Conservation (phyloP, 768 basidiomycete genomes). For the Cantharellus cinnabarinus region DNA sequence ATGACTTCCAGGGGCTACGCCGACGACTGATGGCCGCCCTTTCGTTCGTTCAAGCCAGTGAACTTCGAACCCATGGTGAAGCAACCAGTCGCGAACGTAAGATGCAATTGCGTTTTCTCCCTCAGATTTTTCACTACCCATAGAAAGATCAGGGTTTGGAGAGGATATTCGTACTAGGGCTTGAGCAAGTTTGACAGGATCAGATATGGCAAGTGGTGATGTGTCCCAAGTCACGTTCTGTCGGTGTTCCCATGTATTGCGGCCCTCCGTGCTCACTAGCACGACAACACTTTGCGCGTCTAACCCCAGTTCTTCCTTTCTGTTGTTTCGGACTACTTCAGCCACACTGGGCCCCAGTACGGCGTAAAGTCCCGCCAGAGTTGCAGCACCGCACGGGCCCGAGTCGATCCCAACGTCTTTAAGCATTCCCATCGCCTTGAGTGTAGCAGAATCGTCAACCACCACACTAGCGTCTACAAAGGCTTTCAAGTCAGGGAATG, state of each 20-base stretch:
- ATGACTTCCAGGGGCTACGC: neutral
- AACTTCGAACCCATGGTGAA: constrained; percentile 3
- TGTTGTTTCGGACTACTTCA: neutral
- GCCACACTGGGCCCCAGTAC: neutral
- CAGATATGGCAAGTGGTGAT: neutral
- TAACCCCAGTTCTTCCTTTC: neutral
- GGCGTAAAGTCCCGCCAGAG: neutral
- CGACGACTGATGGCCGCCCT: constrained; percentile 2
- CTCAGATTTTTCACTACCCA: neutral
- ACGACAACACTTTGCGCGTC: neutral
- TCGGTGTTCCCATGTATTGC: neutral
- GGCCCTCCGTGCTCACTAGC: neutral
- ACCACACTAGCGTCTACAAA: constrained; percentile 1
- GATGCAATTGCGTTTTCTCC: constrained; percentile 1
- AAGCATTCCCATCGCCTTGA: neutral
- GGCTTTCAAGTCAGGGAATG: constrained; percentile 1
- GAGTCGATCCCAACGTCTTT: neutral
- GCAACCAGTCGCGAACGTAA: constrained; percentile 2
- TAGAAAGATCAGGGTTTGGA: constrained; percentile 2
- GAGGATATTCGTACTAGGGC: constrained; percentile 2
- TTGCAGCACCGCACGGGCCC: constrained; percentile 4
- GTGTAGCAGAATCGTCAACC: neutral
- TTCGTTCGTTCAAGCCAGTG: neutral
- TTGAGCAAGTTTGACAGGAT: constrained; percentile 2
- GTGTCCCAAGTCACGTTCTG: neutral